Conservation (phyloP, 768 basidiomycete species). For the Trametes cinnabarina region DNA sequence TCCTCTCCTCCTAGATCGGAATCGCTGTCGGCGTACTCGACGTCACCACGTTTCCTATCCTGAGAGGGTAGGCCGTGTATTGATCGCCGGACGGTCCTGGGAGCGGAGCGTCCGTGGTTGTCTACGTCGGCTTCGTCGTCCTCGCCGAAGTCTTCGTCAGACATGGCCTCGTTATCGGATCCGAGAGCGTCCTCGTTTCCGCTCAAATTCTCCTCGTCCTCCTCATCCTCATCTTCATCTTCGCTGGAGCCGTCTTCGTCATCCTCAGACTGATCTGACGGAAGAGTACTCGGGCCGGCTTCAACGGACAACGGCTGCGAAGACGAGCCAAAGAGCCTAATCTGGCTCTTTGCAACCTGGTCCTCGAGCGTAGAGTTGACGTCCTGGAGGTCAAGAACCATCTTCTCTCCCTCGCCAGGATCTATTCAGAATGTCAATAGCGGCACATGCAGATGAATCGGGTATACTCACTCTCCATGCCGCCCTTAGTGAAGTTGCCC, state of each 20-base stretch:
- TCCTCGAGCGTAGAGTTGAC: constrained; percentile 80
- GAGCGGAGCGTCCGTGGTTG: constrained; percentile 51
- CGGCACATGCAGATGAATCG: not conserved
- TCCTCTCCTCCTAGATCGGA: constrained; percentile 63
- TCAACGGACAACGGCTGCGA: constrained; percentile 60
- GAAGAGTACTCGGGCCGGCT: constrained; percentile 24
- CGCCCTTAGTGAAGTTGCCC: constrained; percentile 86
- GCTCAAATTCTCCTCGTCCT: constrained; percentile 30
- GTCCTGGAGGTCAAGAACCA: constrained; percentile 97
- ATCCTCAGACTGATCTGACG: constrained; percentile 27
- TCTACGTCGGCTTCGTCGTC: constrained; percentile 12
- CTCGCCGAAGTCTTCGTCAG: constrained; percentile 10
- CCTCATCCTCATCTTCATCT: constrained; percentile 30
- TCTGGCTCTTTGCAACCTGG: constrained; percentile 73
- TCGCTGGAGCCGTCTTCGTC: constrained; percentile 33
- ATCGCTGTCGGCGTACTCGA: constrained; percentile 77
- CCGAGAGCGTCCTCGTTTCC: constrained; percentile 12
- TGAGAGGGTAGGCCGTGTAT: constrained; percentile 38
- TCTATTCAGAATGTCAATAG: not conserved
- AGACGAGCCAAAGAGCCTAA: constrained; percentile 81
- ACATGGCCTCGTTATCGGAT: not conserved
- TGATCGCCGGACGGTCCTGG: constrained; percentile 41
- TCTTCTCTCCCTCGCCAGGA: constrained; percentile 93
- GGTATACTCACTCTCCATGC: constrained; percentile 51
- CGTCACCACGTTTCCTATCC: constrained; percentile 39